Percentiles rank a stretch among this genome's conserved stretches.
Evolutionary conservation across 2,329 filamentous ascomycete species (phyloP).

Genomic region (Colletotrichum sp.): DNA sequence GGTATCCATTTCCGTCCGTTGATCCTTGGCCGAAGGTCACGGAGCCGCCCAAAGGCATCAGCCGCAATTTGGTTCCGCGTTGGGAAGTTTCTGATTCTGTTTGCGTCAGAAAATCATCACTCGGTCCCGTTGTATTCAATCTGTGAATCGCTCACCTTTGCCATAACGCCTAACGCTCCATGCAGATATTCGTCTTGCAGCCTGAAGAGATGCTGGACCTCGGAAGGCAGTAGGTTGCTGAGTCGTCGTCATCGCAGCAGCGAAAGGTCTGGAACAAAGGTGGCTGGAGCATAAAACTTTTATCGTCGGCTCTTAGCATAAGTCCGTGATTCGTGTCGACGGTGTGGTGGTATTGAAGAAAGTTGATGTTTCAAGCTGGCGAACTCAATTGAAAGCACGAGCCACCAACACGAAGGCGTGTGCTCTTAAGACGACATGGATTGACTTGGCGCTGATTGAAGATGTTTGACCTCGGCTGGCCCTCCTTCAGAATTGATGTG

Average conservation of each 20-base stretch:
- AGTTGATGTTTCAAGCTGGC: neutral
- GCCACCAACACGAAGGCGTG: neutral
- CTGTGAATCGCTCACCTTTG: too few relatives aligned
- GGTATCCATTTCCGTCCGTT: slow-evolving; percentile 39
- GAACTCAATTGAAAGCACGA: neutral
- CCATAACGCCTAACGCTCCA: neutral
- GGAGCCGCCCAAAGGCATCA: slow-evolving; percentile 43
- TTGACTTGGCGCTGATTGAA: neutral
- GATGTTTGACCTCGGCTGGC: neutral
- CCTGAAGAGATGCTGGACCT: neutral
- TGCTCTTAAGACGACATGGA: neutral
- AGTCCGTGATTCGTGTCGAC: neutral
- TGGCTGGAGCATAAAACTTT: neutral
- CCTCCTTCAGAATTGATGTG: rapidly evolving
- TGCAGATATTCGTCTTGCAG: neutral
- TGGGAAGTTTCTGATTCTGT: rapidly evolving
- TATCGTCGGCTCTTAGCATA: rapidly evolving
- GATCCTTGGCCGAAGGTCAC: slow-evolving; percentile 39
- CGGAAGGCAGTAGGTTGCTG: neutral
- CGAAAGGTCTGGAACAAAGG: neutral
- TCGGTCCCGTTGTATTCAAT: too few relatives aligned
- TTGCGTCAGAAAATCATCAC: neutral
- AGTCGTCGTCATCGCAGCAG: neutral
- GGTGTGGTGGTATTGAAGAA: neutral
- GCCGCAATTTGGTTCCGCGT: neutral